Base-by-base conservation (phyloP, 352 stramenopile genomes). In the Globisporangium iwayamae region DNA sequence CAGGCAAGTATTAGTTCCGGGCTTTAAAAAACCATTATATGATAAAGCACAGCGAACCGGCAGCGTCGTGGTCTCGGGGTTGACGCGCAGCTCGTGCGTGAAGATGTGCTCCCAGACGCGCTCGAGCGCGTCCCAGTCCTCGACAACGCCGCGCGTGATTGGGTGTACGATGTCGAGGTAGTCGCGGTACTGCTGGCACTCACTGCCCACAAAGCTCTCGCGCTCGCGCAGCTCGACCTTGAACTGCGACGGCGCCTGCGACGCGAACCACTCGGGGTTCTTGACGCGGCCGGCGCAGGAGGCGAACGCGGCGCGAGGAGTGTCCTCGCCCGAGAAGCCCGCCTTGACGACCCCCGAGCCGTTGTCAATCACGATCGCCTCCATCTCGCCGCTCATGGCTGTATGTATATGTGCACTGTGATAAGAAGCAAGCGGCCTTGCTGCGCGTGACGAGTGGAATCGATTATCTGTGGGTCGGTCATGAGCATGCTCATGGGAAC, bases 321-420 rank as follows among this genome's bases (percentile, higher is more conserved):
- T 76, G 60, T 97, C 90, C 73, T 97, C 90, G 28, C 89, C 86
- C 0, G 83, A 79, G 70, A 91, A 96, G 0, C 90, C 90, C 7
- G 79, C 84, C 68, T 97, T 97, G 25, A 93, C 60, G 20, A 74
- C 75, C 9, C 85, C 85, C 20, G 87, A 96, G 46, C 89, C 89
- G 50, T 93, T 92, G 75, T 97, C 90, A 43, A 97, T 63, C 69
- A 97, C 87, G 63, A 97, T 82, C 34, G 84, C 86, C 30, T 91
- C 82, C 72, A 84, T 84, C 13, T 75, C 66, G 61, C 56, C 32
- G 32, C 28, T 43, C 39, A 66, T 66, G 5, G 38, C 34, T 45
- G 22, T 22, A 13, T 32, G 25, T 14, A 10, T 25, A 6, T 53
- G 25, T 14, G 9, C 14, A 4, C 1, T 34, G 48, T 14, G 3